Evolutionary conservation across 2,329 filamentous ascomycete genomes (phyloP).

Genomic region (Ophiocordyceps robertsii): DNA sequence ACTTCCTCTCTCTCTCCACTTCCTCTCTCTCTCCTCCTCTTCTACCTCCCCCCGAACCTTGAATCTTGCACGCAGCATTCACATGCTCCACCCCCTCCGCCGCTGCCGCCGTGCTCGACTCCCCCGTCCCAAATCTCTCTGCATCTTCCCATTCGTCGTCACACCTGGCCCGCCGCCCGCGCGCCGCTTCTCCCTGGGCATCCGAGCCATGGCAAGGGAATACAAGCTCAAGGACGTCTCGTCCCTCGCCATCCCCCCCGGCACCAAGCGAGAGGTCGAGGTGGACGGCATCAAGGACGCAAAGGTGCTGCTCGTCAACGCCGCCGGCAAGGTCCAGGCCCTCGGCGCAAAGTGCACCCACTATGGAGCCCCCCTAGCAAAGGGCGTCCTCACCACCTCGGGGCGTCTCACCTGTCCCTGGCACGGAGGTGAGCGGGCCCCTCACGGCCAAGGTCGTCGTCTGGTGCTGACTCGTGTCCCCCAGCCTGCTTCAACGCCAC

Average conservation of each 20-base stretch:
- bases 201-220: slow-evolving; percentile 36
- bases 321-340: slow-evolving; percentile 63
- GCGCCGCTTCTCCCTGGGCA: slow-evolving; percentile 11
- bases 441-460: not conserved
- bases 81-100: not conserved
- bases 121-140: not conserved
- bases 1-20: no score
- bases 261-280: slow-evolving; percentile 79
- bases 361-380: slow-evolving; percentile 80
- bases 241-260: slow-evolving; percentile 60
- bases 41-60: no score
- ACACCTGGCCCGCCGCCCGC: not conserved
- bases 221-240: slow-evolving; percentile 65
- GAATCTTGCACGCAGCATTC: no score
- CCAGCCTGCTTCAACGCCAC: slow-evolving; percentile 81
- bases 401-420: slow-evolving; percentile 87
- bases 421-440: slow-evolving; percentile 66
- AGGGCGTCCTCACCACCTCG: slow-evolving; percentile 70
- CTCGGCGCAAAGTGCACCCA: slow-evolving; percentile 77
- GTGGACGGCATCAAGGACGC: slow-evolving; percentile 78
- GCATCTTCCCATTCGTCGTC: not conserved
- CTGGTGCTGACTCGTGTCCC: not conserved
- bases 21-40: no score
- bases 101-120: not conserved
- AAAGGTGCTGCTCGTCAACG: slow-evolving; percentile 77